A percentile compares a stretch with the other conserved stretches of the same genome.
phyloP scores from a whole-genome alignment of 75 land plant species.

The Chamaecyparis obtusa region DNA sequence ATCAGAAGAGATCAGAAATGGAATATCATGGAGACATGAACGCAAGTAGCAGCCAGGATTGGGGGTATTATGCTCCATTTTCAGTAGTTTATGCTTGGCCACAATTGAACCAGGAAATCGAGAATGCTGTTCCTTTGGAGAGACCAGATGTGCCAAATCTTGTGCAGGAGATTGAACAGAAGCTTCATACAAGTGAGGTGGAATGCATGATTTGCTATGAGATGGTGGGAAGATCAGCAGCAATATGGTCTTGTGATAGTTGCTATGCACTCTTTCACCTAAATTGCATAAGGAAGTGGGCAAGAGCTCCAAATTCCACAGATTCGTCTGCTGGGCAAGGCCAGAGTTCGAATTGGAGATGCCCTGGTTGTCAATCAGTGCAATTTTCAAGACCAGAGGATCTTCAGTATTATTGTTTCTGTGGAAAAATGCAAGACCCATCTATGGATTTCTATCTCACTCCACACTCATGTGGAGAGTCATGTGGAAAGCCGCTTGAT shows the following conservation, averaged over 20 bases:
- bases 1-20: background rate
- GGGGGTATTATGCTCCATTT: background rate
- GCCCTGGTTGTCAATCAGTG: constrained; percentile 95
- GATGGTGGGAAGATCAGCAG: constrained; percentile 64
- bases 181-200: constrained; percentile 65
- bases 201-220: constrained; percentile 99
- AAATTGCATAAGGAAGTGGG: constrained; percentile 88
- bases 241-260: constrained; percentile 89
- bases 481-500: constrained; percentile 80
- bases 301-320: constrained; percentile 74
- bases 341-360: constrained; percentile 76
- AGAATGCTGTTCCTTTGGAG: background rate
- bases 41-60: background rate
- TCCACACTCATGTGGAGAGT: constrained; percentile 97
- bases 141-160: constrained; percentile 58
- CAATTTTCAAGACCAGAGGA: constrained; percentile 56
- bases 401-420: constrained; percentile 82
- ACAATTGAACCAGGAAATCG: background rate
- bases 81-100: background rate
- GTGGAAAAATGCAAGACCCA: constrained; percentile 77
- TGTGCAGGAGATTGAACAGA: constrained; percentile 90
- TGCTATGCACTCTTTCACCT: constrained; percentile 93
- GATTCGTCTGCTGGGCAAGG: constrained; percentile 49
- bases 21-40: background rate
- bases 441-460: constrained; percentile 79